Conservation (phyloP, 2,329 filamentous ascomycete species). For the Metarhizium album region DNA sequence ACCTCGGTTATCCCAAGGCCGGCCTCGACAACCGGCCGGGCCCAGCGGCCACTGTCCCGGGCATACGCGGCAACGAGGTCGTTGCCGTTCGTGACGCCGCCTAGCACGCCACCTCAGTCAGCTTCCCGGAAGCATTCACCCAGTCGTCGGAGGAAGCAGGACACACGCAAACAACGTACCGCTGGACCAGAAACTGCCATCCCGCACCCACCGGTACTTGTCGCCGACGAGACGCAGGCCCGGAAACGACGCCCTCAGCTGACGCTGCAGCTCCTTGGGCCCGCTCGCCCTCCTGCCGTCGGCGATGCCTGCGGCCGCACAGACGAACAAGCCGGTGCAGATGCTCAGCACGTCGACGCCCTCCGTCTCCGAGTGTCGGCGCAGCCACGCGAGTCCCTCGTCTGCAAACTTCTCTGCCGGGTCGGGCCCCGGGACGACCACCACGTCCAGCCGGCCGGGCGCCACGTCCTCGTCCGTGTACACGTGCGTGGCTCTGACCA, state of each 20-base stretch:
- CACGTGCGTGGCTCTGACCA: constrained; percentile 31
- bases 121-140: neutral
- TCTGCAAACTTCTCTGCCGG: constrained; percentile 22
- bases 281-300: constrained; percentile 35
- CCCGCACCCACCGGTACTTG: constrained; percentile 37
- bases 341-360: constrained; percentile 38
- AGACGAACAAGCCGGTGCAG: constrained; percentile 39
- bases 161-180: constrained; percentile 26
- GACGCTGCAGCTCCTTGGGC: constrained; percentile 31
- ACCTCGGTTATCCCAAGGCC: constrained; percentile 34
- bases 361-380: constrained; percentile 24
- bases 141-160: neutral
- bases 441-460: constrained; percentile 38
- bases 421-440: constrained; percentile 40
- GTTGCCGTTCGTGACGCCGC: constrained; percentile 46
- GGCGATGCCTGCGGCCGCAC: constrained; percentile 36
- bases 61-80: constrained; percentile 44
- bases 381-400: constrained; percentile 31
- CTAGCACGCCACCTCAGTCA: too few relatives aligned
- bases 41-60: constrained; percentile 31
- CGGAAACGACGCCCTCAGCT: constrained; percentile 27
- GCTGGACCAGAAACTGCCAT: constrained; percentile 44
- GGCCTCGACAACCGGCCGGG: constrained; percentile 32
- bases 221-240: constrained; percentile 32
- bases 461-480: constrained; percentile 34